Evolutionary conservation across 129 eudicot species (phyloP), one percentile per base, ranked within the genome.

Genomic region (Chrysanthemum lavandulifolium): DNA sequence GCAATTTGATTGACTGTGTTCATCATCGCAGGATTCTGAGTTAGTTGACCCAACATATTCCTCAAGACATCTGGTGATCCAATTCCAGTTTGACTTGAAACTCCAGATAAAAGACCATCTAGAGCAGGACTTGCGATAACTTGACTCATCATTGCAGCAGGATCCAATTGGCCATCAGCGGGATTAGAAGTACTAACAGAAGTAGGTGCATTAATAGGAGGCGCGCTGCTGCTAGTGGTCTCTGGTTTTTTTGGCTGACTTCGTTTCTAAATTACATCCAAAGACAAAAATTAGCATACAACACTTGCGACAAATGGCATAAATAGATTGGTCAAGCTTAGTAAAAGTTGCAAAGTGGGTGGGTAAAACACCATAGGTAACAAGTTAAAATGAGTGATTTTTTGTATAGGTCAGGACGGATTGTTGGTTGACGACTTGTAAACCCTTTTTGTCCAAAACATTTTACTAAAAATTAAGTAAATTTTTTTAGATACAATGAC

Each of bases 11-110:
- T 91, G 58, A 95, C 90, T 0, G 99, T 88, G 65, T 85, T 95
- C 86, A 86, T 84, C 95, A 89, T 82, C 47, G 86, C 95, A 31
- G 99, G 99, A 77, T 82, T 86, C 79, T 88, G 99, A 78, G 99
- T 91, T 58, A 95, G 78, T 72, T 88, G 96, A 14, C 90, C 92
- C 74, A 91, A 71, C 97, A 95, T 90, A 63, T 85, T 91, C 78
- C 97, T 88, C 82, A 95, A 70, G 13, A 79, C 81, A 67, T 88
- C 89, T 0, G 97, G 96, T 2, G 99, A 91, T 29, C 97, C 97
- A 2, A 87, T 81, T 59, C 99, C 99, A 2, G 99, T 80, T 71
- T 95, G 99, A 70, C 73, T 85, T 61, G 99, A 89, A 71, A 95
- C 94, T 67, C 99, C 99, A 10, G 96, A 78, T 48, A 95, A 73